Evolutionary conservation across 2,329 filamentous ascomycete species (phyloP), one percentile per base, ranked within the genome.

Genomic region (Trichoderma sp.): DNA sequence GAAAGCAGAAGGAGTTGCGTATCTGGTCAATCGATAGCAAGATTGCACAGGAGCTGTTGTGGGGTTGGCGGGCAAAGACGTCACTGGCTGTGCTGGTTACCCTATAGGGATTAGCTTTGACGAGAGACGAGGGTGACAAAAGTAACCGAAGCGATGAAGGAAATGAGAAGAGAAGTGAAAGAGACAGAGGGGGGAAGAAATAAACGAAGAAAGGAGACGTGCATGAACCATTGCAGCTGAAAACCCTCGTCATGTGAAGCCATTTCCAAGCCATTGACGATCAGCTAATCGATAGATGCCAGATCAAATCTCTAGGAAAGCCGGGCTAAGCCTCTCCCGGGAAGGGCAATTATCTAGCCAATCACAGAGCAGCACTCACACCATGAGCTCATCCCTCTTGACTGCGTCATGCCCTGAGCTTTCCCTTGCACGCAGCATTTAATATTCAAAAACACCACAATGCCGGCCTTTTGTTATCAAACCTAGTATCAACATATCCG

Each of bases 21-120:
- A 19, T 34, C 17, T 27, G 53, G 42, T 45, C 37, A 67, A 67
- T 67, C 53, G 64, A 59, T 59, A 60, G 65, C 64, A 57, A 66
- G 64, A 67, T 67, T 48, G 56, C 29, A 58, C 39, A 63, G 64
- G 64, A 67, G 66, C 66, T 67, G 58, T 48, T 59, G 66, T 67
- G 66, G 66, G 58, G 66, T 56, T 61, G 19, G 34, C 35, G 58
- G 50, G 50, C 57, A 34, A 67, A 48, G 50, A 67, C 66, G 66
- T 67, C 66, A 67, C 66, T 67, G 57, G 48, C 48, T n/a, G 34
- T 32, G 34, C n/a, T 35, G 39, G 25, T 17, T 53, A 37, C 61
- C 35, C 50, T 54, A 45, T 56, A 35, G 13, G 61, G 35, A 25
- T 13, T 64, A 64, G 59, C 59, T 19, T 25, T 39, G 39, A 13